Evolutionary conservation across 1,284 basidiomycete species (phyloP).

Genomic region (Cystodermella granulosa): DNA sequence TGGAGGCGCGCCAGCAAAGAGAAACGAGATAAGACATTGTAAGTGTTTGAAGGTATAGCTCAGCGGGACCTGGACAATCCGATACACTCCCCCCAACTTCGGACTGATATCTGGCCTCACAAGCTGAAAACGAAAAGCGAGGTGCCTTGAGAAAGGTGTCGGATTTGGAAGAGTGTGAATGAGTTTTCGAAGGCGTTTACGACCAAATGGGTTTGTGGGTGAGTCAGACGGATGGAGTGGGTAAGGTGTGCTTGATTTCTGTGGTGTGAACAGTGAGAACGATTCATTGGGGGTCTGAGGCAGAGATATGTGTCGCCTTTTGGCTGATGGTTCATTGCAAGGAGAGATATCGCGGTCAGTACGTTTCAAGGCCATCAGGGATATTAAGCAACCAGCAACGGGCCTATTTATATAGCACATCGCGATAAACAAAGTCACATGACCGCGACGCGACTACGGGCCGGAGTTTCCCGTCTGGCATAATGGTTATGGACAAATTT

Average conservation of each 20-base stretch:
- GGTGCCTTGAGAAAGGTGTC: slow-evolving; percentile 50
- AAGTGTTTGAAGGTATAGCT: slow-evolving; percentile 67
- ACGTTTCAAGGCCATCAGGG: too few relatives aligned
- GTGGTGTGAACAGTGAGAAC: slow-evolving; percentile 12
- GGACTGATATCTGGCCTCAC: slow-evolving; percentile 34
- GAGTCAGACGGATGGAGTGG: slow-evolving; percentile 46
- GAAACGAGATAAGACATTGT: slow-evolving; percentile 55
- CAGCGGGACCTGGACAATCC: slow-evolving; percentile 63
- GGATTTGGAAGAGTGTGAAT: slow-evolving; percentile 42
- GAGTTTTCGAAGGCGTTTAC: slow-evolving; percentile 35
- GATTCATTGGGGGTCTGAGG: too few relatives aligned
- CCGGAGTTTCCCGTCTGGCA: too few relatives aligned
- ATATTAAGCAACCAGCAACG: too few relatives aligned
- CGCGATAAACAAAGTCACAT: too few relatives aligned
- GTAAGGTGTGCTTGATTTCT: slow-evolving; percentile 33
- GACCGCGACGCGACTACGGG: too few relatives aligned
- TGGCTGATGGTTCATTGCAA: too few relatives aligned
- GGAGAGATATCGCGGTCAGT: too few relatives aligned
- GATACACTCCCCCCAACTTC: slow-evolving; percentile 49
- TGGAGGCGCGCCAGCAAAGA: slow-evolving; percentile 38
- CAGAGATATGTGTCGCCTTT: too few relatives aligned
- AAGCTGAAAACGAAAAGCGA: slow-evolving; percentile 64
- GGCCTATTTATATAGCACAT: too few relatives aligned
- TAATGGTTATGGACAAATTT: too few relatives aligned
- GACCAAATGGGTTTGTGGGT: slow-evolving; percentile 53